phyloP scores from a whole-genome alignment of 2,329 filamentous ascomycete genomes.

The Fusarium siculi region DNA sequence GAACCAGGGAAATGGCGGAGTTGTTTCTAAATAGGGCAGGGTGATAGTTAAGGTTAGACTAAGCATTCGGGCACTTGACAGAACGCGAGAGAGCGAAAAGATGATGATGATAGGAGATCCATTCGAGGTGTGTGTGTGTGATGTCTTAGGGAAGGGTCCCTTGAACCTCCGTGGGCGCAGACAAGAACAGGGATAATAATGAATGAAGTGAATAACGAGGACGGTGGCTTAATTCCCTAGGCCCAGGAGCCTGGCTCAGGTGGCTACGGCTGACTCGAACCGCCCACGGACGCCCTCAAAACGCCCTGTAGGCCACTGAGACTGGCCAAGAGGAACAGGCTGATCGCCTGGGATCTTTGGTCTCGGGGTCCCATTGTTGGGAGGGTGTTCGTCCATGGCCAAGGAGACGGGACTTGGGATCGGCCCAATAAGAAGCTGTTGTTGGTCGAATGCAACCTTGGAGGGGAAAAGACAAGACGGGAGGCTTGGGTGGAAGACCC shows the following conservation, averaged over 20 bases:
- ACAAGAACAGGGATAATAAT: conserved; percentile 8
- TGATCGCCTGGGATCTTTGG: conserved; percentile 17
- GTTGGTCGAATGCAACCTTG: conserved; percentile 20
- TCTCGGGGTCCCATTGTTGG: conserved; percentile 18
- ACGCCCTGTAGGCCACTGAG: conserved; percentile 19
- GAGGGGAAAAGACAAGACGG: neutral
- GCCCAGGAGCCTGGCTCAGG: conserved; percentile 45
- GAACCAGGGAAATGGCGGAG: neutral
- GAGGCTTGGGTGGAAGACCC: conserved; percentile 16
- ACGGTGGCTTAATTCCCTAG: conserved; percentile 27
- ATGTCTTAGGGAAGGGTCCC: neutral
- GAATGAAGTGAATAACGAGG: neutral
- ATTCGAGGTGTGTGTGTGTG: conserved; percentile 2
- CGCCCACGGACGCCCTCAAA: conserved; percentile 22
- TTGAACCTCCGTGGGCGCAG: neutral
- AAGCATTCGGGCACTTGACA: conserved; percentile 15
- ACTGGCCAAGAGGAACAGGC: conserved; percentile 2
- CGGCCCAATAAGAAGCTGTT: conserved; percentile 11
- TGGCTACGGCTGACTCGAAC: conserved; percentile 43
- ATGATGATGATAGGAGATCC: conserved; percentile 9
- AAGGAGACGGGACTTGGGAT: conserved; percentile 39
- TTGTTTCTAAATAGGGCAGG: conserved; percentile 13
- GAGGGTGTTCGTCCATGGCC: conserved; percentile 37
- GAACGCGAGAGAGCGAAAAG: conserved; percentile 14
- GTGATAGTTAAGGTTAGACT: conserved; percentile 5